A percentile compares a stretch with the other conserved stretches of the same genome.
Conservation (phyloP, 179 eudicot genomes). For the Amaranthus tricolor region DNA sequence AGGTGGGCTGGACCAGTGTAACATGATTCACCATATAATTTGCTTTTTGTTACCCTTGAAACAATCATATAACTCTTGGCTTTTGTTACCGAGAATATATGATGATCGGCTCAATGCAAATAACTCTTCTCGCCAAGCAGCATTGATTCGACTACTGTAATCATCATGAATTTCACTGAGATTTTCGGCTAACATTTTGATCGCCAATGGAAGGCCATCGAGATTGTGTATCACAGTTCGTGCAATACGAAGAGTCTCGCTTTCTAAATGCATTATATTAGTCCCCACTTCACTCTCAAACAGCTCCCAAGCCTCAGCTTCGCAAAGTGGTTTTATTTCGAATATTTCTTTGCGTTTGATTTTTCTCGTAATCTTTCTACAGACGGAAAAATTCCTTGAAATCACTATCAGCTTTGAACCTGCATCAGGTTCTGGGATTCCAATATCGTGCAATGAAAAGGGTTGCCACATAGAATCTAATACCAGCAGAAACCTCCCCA, state of each 20-base stretch:
- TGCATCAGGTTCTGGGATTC: constrained; percentile 42
- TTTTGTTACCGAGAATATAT: constrained; percentile 19
- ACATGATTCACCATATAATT: no score
- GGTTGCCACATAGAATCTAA: constrained; percentile 50
- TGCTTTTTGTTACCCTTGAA: constrained; percentile 30
- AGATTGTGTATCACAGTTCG: constrained; percentile 15
- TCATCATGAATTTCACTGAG: constrained; percentile 34
- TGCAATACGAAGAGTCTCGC: constrained; percentile 25
- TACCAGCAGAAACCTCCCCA: constrained; percentile 38
- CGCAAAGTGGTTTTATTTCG: constrained; percentile 36
- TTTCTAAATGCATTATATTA: constrained; percentile 15
- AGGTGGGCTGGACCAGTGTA: no score
- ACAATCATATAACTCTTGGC: constrained; percentile 23
- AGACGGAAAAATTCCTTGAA: constrained; percentile 30
- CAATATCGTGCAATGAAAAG: constrained; percentile 40
- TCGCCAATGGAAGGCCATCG: constrained; percentile 27
- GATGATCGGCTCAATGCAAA: constrained; percentile 13
- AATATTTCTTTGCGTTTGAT: constrained; percentile 16
- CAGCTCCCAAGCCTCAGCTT: constrained; percentile 40
- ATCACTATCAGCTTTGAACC: constrained; percentile 42
- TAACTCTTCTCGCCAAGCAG: constrained; percentile 27
- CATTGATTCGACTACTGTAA: constrained; percentile 19
- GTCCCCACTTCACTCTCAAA: constrained; percentile 37
- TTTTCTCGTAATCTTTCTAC: constrained; percentile 30
- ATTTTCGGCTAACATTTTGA: constrained; percentile 23